Conservation (phyloP, 2,329 filamentous ascomycete species). For the Metarhizium anisopliae region DNA sequence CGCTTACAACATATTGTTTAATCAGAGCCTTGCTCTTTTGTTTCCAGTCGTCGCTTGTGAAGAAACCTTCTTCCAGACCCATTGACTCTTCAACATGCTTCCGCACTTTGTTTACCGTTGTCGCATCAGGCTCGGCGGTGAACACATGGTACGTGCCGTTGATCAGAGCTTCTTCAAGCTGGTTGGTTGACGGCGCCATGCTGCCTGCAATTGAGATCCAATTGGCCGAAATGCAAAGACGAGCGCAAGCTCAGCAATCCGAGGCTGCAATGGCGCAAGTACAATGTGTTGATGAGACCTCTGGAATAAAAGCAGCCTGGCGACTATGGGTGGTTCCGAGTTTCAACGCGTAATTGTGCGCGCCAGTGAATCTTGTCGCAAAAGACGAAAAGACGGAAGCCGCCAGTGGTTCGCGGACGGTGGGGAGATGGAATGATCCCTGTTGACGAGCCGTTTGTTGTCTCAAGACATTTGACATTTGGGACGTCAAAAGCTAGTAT, state of each 20-base stretch:
- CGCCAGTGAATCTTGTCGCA: background rate
- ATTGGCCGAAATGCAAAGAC: background rate
- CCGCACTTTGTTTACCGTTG: constrained; percentile 50
- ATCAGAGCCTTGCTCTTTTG: constrained; percentile 49
- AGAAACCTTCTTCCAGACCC: constrained; percentile 40
- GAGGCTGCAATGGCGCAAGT: background rate
- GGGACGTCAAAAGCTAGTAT: too few relatives aligned
- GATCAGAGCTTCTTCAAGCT: constrained; percentile 36
- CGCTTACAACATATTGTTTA: constrained; percentile 42
- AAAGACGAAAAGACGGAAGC: background rate
- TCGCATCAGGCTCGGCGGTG: constrained; percentile 31
- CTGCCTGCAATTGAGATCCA: background rate
- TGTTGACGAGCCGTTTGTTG: background rate
- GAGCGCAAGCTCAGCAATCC: background rate
- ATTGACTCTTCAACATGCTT: constrained; percentile 40
- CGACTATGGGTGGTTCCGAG: background rate
- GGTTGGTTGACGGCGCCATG: constrained; percentile 26
- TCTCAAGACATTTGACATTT: too few relatives aligned
- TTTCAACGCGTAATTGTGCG: background rate
- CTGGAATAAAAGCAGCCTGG: background rate
- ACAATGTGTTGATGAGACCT: background rate
- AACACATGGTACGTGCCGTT: constrained; percentile 39
- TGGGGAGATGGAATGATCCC: background rate
- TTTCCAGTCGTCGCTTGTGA: constrained; percentile 45
- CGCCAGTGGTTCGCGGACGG: background rate